Evolutionary conservation across 163 green algal species (phyloP), one percentile per base, ranked within the genome.

Genomic region (Scenedesmus sp.): DNA sequence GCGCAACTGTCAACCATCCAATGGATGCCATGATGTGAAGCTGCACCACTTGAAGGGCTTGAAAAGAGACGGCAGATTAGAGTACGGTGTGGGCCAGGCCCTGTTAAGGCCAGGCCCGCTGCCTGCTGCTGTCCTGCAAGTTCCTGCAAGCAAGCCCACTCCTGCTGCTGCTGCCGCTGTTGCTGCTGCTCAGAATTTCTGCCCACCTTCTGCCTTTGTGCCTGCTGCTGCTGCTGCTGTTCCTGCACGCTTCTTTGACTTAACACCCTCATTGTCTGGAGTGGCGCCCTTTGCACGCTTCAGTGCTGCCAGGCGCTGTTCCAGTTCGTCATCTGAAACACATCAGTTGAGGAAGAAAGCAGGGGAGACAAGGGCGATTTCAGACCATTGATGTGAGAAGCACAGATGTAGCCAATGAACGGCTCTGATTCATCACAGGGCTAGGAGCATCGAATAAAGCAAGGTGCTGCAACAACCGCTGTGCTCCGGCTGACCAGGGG

Each of bases 261-360:
- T 95, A 37, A 83, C 88, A 13, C 92, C 91, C 87, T 96, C 90
- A 30, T 93, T 93, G 42, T 95, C 93, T 15, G 94, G 94, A 3
- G 95, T 97, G 3, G 92, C 92, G 12, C 94, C 94, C 91, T 96
- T 96, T 1, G 89, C 92, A 42, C 83, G 86, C 30, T 93, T 93
- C 68, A 97, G 91, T 84, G 93, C 92, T 18, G 91, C 92, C 37
- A 97, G 90, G 35, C 95, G 93, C 51, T 91, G 90, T 83, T 97
- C 95, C 46, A 97, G 93, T 68, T 96, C 95, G 59, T 97, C 95
- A 24, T 96, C 94, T 88, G 85, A n/a, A 49, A 42, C 68, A 78
- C 68, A 78, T 43, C 24, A 42, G 30, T 6, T 18, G 10, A 56
- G 46, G 10, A 56, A 10, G 7, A 56, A 56, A 10, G 46, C 7